Percentiles rank a stretch among this genome's conserved stretches.
These are phyloP conservation scores for Phytopythium cucurbitacearum DNA, from an alignment of 352 stramenopile genomes.

Conservation along the genomic window DNA sequence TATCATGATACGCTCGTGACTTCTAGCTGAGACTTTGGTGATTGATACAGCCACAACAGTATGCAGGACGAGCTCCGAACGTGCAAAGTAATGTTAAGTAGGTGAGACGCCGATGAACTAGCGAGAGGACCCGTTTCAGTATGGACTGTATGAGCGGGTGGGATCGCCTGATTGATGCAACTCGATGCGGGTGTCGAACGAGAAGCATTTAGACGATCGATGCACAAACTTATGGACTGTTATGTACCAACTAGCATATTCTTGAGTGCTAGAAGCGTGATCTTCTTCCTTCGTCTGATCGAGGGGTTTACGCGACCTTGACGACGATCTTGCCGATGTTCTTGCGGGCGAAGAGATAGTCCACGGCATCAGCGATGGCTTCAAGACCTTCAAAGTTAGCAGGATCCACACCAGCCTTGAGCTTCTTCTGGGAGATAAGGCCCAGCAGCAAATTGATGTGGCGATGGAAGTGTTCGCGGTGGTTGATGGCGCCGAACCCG, in stretches of 20 bases:
- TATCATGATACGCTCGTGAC: no score
- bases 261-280: neutral
- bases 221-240: no score
- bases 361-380: slow-evolving; percentile 51
- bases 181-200: no score
- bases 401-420: slow-evolving; percentile 43
- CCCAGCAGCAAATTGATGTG: slow-evolving; percentile 42
- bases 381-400: slow-evolving; percentile 55
- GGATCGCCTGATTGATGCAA: no score
- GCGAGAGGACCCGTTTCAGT: no score
- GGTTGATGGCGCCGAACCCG: slow-evolving; percentile 45
- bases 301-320: slow-evolving; percentile 32
- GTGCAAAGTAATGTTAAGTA: no score
- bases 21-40: no score
- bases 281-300: neutral
- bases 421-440: slow-evolving; percentile 44
- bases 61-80: no score
- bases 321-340: slow-evolving; percentile 84
- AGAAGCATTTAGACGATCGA: no score
- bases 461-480: slow-evolving; percentile 28
- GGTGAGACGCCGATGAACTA: no score
- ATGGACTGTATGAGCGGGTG: no score
- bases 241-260: neutral
- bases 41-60: no score
- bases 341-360: slow-evolving; percentile 73